Evolutionary conservation across 257 asterid species (phyloP), one percentile per base, ranked within the genome.

Genomic region (Solanum megistacrolobum): DNA sequence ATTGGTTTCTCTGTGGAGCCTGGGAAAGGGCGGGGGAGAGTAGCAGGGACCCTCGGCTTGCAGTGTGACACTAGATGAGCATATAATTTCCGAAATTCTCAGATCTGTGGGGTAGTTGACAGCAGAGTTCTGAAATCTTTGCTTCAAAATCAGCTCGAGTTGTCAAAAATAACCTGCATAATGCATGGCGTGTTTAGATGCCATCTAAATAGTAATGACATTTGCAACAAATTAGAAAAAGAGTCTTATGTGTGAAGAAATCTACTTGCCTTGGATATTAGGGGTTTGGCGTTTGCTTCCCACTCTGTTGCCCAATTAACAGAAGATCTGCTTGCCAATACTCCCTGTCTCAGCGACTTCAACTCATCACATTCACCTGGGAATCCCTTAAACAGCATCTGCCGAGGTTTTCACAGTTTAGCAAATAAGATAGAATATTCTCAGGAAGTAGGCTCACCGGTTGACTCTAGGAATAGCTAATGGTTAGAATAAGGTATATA

Each of bases 381-480:
- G 88, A 97, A 97, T 38, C 96, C 99, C 89, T 95, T 91, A 55
- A 97, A 94, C 86, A 97, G 91, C 96, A 92, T 94, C 99, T 96
- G 93, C 78, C 41, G 36, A 73, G 31, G 81, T 29, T 32, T 84
- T 75, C 55, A 83, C 46, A 66, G 41, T 82, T 12, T 5, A 23
- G 85, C 69, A 23, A 71, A 65, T 32, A 83, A 81, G 25, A 35
- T 16, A 6, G 41, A 27, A 46, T 16, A 58, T 87, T 62, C 62
- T 43, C 25, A 41, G 65, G 65, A 46, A 41, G 58, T 41, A 55
- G 55, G 78, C 52, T 72, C 58, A 36, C 27, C 2, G 27, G 29
- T 62, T 73, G n/a, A 76, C 74, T 52, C 39, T 32, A 71, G 58
- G 87, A 85, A 66, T 13, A 66, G 39, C 81, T n/a, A 38, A 85